These are phyloP conservation scores for Limnanthes douglasii DNA, from an alignment of 345 rosid species.

Conservation along the genomic window DNA sequence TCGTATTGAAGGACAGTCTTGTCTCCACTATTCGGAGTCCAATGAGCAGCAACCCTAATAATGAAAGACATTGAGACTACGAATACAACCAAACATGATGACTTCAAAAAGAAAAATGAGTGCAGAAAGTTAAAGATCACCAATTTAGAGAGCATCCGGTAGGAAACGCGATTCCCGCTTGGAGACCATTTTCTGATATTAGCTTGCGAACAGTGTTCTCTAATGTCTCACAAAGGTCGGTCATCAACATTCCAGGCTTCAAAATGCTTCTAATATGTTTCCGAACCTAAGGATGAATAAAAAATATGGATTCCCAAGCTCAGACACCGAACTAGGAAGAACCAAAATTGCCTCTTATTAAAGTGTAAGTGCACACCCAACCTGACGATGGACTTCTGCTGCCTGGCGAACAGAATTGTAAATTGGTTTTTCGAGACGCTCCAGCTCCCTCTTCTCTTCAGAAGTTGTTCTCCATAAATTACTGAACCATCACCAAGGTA, in stretches of 20 bases:
- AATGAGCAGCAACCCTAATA: slow-evolving; percentile 92
- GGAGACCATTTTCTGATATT: slow-evolving; percentile 78
- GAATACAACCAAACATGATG: background rate
- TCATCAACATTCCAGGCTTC: slow-evolving; percentile 93
- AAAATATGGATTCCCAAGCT: background rate
- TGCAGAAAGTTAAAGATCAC: slow-evolving; percentile 17
- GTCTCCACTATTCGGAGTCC: slow-evolving; percentile 98
- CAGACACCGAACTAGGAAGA: too few species aligned
- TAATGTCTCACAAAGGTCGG: slow-evolving; percentile 81
- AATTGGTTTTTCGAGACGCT: slow-evolving; percentile 72
- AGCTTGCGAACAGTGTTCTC: slow-evolving; percentile 85
- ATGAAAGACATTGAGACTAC: slow-evolving; percentile 5
- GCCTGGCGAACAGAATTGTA: slow-evolving; percentile 90
- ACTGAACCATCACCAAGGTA: slow-evolving; percentile 23
- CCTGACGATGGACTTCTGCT: slow-evolving; percentile 99
- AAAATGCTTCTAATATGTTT: slow-evolving; percentile 65
- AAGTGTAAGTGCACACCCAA: slow-evolving; percentile 3
- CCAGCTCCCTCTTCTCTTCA: slow-evolving; percentile 90
- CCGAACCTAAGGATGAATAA: slow-evolving; percentile 34
- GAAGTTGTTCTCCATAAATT: slow-evolving; percentile 92
- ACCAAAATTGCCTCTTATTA: background rate
- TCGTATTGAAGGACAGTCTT: slow-evolving; percentile 94
- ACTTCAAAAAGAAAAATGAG: background rate
- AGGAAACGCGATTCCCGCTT: slow-evolving; percentile 98
- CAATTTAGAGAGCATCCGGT: slow-evolving; percentile 97